Conservation (phyloP, 352 stramenopile genomes). For the Phytophthora sansomeana region DNA sequence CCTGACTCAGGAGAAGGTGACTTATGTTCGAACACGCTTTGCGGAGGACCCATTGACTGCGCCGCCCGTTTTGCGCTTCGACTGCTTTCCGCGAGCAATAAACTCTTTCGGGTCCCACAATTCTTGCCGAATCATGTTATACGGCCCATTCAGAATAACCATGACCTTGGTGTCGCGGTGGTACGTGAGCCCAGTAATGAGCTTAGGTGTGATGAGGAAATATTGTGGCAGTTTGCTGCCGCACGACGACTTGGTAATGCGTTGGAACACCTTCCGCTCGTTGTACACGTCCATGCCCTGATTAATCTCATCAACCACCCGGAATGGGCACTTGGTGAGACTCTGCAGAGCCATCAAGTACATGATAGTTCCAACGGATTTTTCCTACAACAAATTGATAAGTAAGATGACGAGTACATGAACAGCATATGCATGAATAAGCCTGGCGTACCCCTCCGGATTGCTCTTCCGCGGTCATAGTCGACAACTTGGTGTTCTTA, state of each 20-base stretch:
- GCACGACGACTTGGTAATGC: conserved; percentile 89
- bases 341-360: conserved; percentile 92
- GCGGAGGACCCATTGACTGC: conserved; percentile 16
- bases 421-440: not conserved
- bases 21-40: conserved; percentile 47
- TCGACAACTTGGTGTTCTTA: conserved; percentile 84
- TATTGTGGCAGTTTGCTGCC: conserved; percentile 89
- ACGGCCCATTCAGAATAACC: conserved; percentile 88
- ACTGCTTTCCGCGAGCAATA: conserved; percentile 44
- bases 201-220: conserved; percentile 91
- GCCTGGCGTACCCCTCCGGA: conserved; percentile 77
- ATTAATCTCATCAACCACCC: conserved; percentile 91
- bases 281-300: conserved; percentile 93
- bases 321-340: conserved; percentile 88
- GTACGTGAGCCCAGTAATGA: conserved; percentile 86
- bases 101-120: conserved; percentile 75
- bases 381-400: conserved; percentile 61
- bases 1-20: not conserved
- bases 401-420: conserved; percentile 5
- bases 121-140: conserved; percentile 83
- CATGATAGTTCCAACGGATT: conserved; percentile 93
- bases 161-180: conserved; percentile 90
- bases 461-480: conserved; percentile 89
- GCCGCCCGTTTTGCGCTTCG: conserved; percentile 40
- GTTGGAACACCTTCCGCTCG: conserved; percentile 90